These are phyloP conservation scores for Bacidia rubella DNA, from an alignment of 495 filamentous ascomycete genomes.

Conservation along the genomic window DNA sequence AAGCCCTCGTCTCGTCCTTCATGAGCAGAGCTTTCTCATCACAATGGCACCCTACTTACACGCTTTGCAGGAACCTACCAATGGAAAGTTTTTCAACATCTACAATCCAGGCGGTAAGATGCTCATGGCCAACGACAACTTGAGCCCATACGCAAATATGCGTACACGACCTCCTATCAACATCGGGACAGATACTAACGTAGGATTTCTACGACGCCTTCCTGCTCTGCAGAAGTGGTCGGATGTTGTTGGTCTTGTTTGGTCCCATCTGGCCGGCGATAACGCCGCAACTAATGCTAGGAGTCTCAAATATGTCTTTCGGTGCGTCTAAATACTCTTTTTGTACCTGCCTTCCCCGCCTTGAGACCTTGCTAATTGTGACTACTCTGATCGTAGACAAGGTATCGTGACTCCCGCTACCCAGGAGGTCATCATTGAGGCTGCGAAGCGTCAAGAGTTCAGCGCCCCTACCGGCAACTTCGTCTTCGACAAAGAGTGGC, in stretches of 20 bases:
- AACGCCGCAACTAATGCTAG: not conserved
- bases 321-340: not conserved
- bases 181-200: not conserved
- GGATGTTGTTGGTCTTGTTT: not conserved
- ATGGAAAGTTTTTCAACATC: not conserved
- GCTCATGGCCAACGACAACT: not conserved
- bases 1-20: too few relatives aligned
- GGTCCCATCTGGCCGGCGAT: not conserved
- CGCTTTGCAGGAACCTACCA: not conserved
- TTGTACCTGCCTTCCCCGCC: not conserved
- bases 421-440: not conserved
- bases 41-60: not conserved
- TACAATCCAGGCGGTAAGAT: not conserved
- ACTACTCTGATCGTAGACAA: not conserved
- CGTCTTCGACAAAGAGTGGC: not conserved
- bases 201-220: not conserved
- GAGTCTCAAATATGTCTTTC: not conserved
- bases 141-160: not conserved
- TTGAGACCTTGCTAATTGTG: not conserved
- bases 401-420: not conserved
- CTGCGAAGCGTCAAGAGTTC: not conserved
- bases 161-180: not conserved
- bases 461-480: not conserved
- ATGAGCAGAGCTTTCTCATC: too few relatives aligned
- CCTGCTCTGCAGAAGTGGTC: not conserved